Evolutionary conservation across 768 basidiomycete genomes (phyloP), one percentile per base, ranked within the genome.

Genomic region (Auricularia heimuer): DNA sequence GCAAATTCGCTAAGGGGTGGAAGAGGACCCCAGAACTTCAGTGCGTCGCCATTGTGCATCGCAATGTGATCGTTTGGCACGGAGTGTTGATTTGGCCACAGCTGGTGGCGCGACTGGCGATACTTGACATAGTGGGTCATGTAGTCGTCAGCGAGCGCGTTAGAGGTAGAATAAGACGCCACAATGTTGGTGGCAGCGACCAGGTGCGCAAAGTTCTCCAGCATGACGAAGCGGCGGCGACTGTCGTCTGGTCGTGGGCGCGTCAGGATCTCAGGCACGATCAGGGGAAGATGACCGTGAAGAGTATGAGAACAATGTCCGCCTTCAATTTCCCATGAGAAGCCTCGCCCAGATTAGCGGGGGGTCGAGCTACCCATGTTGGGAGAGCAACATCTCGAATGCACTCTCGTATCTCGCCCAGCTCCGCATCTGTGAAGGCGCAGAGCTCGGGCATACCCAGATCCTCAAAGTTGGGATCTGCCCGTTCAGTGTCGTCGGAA

Each of bases 211-310:
- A 60, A 60, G 24, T 60, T 60, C 34, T 24, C 16, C 7, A 60
- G 56, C 12, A 60, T 14, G 18, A 18, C 4, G 16, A 21, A 16
- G 21, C 21, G 47, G 10, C 47, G 47, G 74, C 74, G 75, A 14
- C 74, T 37, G 39, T 73, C 6, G 18, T 51, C 39, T 12, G 47
- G 47, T 6, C 10, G 47, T 51, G 47, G 47, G 12, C 39, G 39
- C 39, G 39, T 16, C 74, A 74, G 75, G 12, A 75, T 35, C 51
- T 73, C 68, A 6, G 74, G 74, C 63, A 77, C 62, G 34, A 74
- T 68, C 3, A 76, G 63, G 1, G 73, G 29, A 76, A 71, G 24
- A 75, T 70, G 4, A 63, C 64, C 12, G 68, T 70, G 61, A 74
- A 76, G 4, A 75, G 69, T 10, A 64, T 67, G 18, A 74, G 67